A percentile compares a stretch with the other conserved stretches of the same genome.
Conservation (phyloP, 2,329 filamentous ascomycete species). For the Penicillium corylophilum region DNA sequence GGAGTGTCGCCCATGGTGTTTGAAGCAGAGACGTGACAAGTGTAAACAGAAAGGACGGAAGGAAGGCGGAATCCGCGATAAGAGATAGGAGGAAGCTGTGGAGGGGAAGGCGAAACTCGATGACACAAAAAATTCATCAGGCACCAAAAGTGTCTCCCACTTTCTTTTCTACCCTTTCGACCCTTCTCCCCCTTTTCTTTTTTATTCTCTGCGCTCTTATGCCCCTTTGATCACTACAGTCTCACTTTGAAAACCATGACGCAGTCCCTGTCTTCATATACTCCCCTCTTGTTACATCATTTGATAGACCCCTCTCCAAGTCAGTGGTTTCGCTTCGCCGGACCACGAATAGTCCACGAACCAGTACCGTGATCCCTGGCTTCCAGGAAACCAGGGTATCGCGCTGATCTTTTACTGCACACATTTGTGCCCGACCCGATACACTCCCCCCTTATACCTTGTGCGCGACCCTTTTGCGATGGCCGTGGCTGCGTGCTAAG, state of each 20-base stretch:
- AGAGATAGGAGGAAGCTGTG: background rate
- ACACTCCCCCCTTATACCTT: background rate
- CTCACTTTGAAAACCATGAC: conserved; percentile 33
- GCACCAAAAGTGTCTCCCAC: conserved; percentile 13
- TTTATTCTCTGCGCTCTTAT: background rate
- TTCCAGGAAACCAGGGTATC: background rate
- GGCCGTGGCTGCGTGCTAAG: conserved; percentile 9
- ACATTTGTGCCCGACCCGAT: conserved; percentile 14
- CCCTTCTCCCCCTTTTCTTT: conserved; percentile 1
- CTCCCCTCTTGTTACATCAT: conserved; percentile 28
- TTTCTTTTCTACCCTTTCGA: conserved; percentile 1
- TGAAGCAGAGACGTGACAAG: background rate
- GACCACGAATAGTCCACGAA: conserved; percentile 10
- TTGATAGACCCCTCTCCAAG: conserved; percentile 24
- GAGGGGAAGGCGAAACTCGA: background rate
- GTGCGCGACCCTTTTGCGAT: conserved; percentile 6
- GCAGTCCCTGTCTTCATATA: conserved; percentile 30
- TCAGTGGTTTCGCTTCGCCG: conserved; percentile 12
- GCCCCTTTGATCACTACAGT: conserved; percentile 10
- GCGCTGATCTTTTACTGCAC: conserved; percentile 6
- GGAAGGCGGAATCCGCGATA: conserved; percentile 1
- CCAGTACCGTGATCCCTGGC: conserved; percentile 16
- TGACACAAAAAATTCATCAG: conserved; percentile 15
- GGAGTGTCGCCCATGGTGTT: conserved; percentile 46
- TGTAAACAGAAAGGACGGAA: background rate